Conservation (phyloP, 371 early-diverging fungal genomes). For the Mucor saturninus region DNA sequence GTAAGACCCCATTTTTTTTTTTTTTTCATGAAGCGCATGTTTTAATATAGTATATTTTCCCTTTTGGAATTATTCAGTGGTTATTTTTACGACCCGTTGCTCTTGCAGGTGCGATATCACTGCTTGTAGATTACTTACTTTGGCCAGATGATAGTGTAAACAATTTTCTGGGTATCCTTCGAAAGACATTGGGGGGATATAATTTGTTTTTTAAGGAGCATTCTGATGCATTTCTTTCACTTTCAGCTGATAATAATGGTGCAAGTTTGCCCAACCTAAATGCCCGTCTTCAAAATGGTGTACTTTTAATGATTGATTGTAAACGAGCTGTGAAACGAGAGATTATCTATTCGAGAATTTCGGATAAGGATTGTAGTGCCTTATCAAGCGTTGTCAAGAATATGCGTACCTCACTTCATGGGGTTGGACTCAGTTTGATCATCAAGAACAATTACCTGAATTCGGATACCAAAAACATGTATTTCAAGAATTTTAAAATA, state of each 20-base stretch:
- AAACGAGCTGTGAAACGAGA: slow-evolving; percentile 52
- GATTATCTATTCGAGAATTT: slow-evolving; percentile 33
- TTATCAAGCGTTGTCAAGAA: slow-evolving; percentile 31
- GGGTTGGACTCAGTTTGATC: slow-evolving; percentile 43
- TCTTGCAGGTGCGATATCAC: slow-evolving; percentile 36
- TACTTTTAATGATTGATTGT: slow-evolving; percentile 42
- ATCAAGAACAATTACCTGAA: slow-evolving; percentile 29
- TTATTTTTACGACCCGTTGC: slow-evolving; percentile 40
- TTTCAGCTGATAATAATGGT: background rate
- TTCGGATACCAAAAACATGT: slow-evolving; percentile 10
- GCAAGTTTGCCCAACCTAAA: slow-evolving; percentile 34
- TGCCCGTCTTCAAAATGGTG: slow-evolving; percentile 30
- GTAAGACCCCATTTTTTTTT: slow-evolving; percentile 17
- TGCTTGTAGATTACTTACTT: slow-evolving; percentile 40
- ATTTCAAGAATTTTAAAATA: slow-evolving; percentile 17
- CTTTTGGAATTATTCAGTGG: slow-evolving; percentile 33
- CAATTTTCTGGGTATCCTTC: slow-evolving; percentile 34
- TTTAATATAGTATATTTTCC: background rate
- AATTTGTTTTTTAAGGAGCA: slow-evolving; percentile 44
- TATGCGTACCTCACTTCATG: slow-evolving; percentile 38
- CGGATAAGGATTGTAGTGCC: slow-evolving; percentile 38
- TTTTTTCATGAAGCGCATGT: background rate
- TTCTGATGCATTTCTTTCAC: slow-evolving; percentile 33
- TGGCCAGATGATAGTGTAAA: slow-evolving; percentile 54
- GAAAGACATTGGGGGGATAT: slow-evolving; percentile 29